phyloP scores from a whole-genome alignment of 345 rosid genomes.

The Brassica cretica region DNA sequence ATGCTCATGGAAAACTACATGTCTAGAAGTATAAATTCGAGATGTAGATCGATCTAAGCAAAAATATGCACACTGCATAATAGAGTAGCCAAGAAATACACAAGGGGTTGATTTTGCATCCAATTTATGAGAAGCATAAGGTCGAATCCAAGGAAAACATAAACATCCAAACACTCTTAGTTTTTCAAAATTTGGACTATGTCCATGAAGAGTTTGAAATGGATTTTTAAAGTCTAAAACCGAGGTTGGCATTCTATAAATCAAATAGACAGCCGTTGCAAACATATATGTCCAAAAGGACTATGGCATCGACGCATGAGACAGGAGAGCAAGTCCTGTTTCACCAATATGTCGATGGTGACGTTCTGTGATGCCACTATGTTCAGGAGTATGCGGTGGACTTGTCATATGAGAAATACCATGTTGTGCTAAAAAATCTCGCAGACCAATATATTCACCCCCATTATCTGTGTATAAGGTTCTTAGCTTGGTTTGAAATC shows the following conservation, averaged over 20 bases:
- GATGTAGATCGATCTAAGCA: background rate
- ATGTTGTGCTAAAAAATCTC: background rate
- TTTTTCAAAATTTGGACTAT: background rate
- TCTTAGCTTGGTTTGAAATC: too few relatives aligned
- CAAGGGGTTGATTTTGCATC: background rate
- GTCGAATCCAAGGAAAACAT: background rate
- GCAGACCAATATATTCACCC: background rate
- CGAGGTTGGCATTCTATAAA: too few relatives aligned
- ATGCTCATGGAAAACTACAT: background rate
- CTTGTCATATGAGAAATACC: background rate
- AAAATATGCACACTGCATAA: background rate
- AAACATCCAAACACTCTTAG: background rate
- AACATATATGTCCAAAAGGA: too few relatives aligned
- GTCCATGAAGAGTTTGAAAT: background rate
- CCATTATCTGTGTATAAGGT: too few relatives aligned
- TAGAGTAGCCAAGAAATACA: background rate
- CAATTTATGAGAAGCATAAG: background rate
- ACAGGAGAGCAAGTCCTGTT: too few relatives aligned
- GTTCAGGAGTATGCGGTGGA: background rate
- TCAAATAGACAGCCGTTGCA: too few relatives aligned
- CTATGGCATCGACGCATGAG: too few relatives aligned
- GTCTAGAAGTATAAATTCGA: background rate
- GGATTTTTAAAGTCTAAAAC: too few relatives aligned
- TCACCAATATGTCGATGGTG: too few relatives aligned
- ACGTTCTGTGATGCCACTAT: too few relatives aligned